Evolutionary conservation across 441 rosid species (phyloP), one percentile per base, ranked within the genome.

Genomic region (Gossypium gossypioides): DNA sequence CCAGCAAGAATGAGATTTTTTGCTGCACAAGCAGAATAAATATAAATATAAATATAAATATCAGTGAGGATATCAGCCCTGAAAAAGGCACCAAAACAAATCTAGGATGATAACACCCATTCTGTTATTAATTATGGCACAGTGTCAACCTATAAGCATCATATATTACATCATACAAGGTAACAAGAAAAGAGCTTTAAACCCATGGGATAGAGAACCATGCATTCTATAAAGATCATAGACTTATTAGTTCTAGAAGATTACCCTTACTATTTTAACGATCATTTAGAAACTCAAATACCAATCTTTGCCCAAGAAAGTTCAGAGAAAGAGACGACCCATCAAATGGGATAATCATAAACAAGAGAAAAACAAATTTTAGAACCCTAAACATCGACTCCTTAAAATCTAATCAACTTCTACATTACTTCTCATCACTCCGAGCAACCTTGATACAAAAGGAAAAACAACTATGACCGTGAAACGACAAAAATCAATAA

Each of bases 1-100:
- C 99, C 99, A 72, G 99, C 99, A 51, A 95, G 95, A 65, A 92
- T 76, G 68, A 95, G 86, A 76, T 95, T 95, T 84, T 92, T 95
- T 2, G 99, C 99, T 94, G 86, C 82, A 74, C 22, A 78, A 61
- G 8, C 37, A 55, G 15, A 51, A 68, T 3, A 51, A 29, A 68
- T 48, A 51, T 2, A 68, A 27, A 25, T 9, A 68, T 29, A 68
- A 27, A 25, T 9, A 68, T 29, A 67, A 25, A 24, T 1, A 66
- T 25, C n/a, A 48, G 42, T 6, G 12, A 13, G 69, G 46, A 64
- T 13, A 48, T 24, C 70, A 66, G 21, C 16, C 9, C 42, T 48
- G 22, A 66, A 48, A 16, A 66, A 66, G 42, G 8, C n/a, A 66
- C 19, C 52, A 24, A 66, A 46, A 46, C 21, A 24, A 24, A 46